Evolutionary conservation across 129 eudicot genomes (phyloP).

Genomic region (Apium graveolens): DNA sequence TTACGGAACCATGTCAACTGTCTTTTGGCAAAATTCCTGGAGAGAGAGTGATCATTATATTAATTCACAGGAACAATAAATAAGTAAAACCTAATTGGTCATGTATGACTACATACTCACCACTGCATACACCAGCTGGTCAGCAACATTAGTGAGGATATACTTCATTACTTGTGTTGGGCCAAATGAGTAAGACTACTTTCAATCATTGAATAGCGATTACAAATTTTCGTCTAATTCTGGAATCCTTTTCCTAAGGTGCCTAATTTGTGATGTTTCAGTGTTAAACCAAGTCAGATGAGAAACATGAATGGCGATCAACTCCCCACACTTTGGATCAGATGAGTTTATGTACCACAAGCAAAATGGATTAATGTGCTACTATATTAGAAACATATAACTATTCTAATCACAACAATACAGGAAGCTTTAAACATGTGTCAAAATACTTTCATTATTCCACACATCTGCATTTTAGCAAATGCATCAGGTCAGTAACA

Average conservation of each 20-base stretch:
- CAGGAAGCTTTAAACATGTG: background rate
- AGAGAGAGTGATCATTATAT: conserved; percentile 9
- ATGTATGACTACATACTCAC: background rate
- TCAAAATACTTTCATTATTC: background rate
- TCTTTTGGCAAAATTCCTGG: conserved; percentile 84
- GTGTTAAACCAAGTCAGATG: background rate
- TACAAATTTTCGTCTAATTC: background rate
- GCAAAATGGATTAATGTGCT: background rate
- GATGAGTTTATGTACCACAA: background rate
- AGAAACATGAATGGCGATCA: background rate
- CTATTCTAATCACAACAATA: background rate
- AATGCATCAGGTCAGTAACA: background rate
- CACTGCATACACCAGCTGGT: background rate
- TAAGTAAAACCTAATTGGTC: background rate
- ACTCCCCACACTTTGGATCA: background rate
- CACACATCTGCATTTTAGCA: background rate
- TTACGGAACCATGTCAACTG: conserved; percentile 91
- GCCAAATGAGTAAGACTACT: background rate
- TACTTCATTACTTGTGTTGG: background rate
- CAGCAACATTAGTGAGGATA: background rate
- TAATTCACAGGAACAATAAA: background rate
- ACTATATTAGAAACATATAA: background rate
- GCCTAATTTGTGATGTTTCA: background rate
- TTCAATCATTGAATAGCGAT: background rate
- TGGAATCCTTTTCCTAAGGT: background rate